phyloP scores from a whole-genome alignment of 2,329 filamentous ascomycete genomes.

The Ophiosphaerella herpotricha region DNA sequence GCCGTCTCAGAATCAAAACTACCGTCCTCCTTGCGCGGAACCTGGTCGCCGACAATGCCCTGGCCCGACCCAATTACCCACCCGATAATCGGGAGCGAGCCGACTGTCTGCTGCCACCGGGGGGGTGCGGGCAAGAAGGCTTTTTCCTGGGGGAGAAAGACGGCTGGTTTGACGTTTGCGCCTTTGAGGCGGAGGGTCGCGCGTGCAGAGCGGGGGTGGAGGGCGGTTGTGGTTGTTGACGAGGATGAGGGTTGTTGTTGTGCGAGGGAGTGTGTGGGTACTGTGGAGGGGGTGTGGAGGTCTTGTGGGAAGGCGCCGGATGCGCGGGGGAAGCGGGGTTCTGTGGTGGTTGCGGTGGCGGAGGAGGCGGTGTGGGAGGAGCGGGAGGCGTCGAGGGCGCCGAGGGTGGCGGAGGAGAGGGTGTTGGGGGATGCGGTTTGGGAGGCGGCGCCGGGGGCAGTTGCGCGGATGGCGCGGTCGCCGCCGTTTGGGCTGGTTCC shows the following conservation, averaged over 20 bases:
- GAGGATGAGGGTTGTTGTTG: slow-evolving; percentile 8
- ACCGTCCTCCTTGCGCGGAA: slow-evolving; percentile 73
- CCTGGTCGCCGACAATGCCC: slow-evolving; percentile 73
- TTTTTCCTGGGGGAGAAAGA: slow-evolving; percentile 51
- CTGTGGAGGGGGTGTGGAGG: slow-evolving; percentile 41
- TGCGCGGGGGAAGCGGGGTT: slow-evolving; percentile 21
- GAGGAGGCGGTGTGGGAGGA: slow-evolving; percentile 49
- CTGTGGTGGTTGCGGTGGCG: slow-evolving; percentile 25
- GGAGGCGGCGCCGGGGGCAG: slow-evolving; percentile 29
- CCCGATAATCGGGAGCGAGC: slow-evolving; percentile 57
- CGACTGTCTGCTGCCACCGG: slow-evolving; percentile 49
- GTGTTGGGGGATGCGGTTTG: slow-evolving; percentile 42
- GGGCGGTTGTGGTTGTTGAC: slow-evolving; percentile 24
- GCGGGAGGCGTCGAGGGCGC: slow-evolving; percentile 21
- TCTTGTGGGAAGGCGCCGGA: slow-evolving; percentile 33
- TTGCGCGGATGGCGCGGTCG: slow-evolving; percentile 50
- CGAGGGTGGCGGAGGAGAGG: slow-evolving; percentile 40
- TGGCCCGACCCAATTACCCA: slow-evolving; percentile 51
- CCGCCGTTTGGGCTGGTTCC: slow-evolving; percentile 50
- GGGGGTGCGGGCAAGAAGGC: slow-evolving; percentile 52
- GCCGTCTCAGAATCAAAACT: slow-evolving; percentile 76
- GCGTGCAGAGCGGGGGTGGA: slow-evolving; percentile 23
- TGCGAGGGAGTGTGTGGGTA: neutral
- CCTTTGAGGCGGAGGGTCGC: slow-evolving; percentile 36
- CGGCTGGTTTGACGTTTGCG: slow-evolving; percentile 44